Conservation (phyloP, 176 grass and related monocot species). For the Bonia amplexicaulis region DNA sequence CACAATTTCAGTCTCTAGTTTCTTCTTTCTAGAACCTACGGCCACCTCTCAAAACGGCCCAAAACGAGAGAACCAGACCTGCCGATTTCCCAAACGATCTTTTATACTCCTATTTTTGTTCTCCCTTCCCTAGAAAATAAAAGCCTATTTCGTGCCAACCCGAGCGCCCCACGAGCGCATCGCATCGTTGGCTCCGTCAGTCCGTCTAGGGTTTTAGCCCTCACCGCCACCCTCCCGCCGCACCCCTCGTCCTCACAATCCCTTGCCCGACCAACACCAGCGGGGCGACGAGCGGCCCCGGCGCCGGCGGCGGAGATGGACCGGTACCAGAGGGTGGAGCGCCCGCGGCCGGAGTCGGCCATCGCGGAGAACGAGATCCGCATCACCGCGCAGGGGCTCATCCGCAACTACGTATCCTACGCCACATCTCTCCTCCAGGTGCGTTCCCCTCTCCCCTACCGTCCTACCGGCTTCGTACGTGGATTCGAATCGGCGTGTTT, state of each 20-base stretch:
- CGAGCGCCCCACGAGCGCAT: not conserved
- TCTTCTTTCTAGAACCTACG: too few species aligned
- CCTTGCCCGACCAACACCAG: not conserved
- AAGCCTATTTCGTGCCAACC: conserved; percentile 26
- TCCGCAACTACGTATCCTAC: conserved; percentile 75
- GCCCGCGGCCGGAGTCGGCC: conserved; percentile 68
- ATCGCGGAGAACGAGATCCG: conserved; percentile 97
- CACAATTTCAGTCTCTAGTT: not conserved
- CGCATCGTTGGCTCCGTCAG: conserved; percentile 33
- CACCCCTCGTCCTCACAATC: conserved; percentile 23
- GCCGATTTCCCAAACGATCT: conserved; percentile 13
- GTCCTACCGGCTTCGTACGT: not conserved
- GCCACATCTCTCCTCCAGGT: conserved; percentile 63
- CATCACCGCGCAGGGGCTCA: conserved; percentile 82
- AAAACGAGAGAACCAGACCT: conserved; percentile 10
- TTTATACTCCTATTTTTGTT: not conserved
- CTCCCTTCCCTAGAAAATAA: not conserved
- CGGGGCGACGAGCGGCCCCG: conserved; percentile 25
- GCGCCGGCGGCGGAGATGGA: conserved; percentile 54
- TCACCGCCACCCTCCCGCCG: conserved; percentile 14
- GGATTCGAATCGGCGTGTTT: conserved; percentile 8
- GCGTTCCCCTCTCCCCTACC: not conserved
- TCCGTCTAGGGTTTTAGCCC: conserved; percentile 74
- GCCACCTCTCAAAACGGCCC: conserved; percentile 4
- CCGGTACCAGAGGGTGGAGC: conserved; percentile 90